phyloP scores from a whole-genome alignment of 345 rosid genomes.

The Cardamine chenopodiifolia region DNA sequence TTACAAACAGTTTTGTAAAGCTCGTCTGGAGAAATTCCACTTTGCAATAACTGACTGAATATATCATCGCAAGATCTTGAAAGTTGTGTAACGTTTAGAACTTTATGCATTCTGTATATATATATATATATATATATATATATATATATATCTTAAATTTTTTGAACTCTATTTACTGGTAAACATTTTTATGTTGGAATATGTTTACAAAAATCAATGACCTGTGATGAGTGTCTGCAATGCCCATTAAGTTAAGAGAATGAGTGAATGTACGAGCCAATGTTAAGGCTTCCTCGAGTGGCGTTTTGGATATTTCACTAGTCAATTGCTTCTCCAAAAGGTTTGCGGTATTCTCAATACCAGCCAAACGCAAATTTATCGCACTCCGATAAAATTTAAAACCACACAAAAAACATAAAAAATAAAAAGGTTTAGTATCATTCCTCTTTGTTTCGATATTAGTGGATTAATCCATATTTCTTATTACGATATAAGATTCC shows the following conservation, averaged over 20 bases:
- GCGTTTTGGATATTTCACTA: slow-evolving; percentile 74
- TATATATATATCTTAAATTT: background rate
- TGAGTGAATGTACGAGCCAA: slow-evolving; percentile 94
- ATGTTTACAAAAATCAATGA: slow-evolving; percentile 23
- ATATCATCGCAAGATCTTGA: slow-evolving; percentile 95
- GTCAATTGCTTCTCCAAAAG: slow-evolving; percentile 86
- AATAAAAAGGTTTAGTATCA: background rate
- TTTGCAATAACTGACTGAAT: slow-evolving; percentile 75
- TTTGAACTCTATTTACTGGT: background rate
- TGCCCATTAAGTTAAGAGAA: slow-evolving; percentile 90
- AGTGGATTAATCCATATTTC: background rate
- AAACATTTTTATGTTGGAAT: background rate
- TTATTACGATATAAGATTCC: background rate
- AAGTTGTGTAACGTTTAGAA: slow-evolving; percentile 51
- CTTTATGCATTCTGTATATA: slow-evolving; percentile 84
- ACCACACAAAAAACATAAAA: background rate
- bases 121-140: no score
- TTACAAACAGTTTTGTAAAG: slow-evolving; percentile 86
- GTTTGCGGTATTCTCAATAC: slow-evolving; percentile 84
- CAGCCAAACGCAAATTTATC: slow-evolving; percentile 79
- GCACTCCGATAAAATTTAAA: slow-evolving; percentile 63
- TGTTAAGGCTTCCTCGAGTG: slow-evolving; percentile 82
- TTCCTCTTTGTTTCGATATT: background rate
- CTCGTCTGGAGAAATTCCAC: slow-evolving; percentile 73
- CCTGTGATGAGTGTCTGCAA: slow-evolving; percentile 97